Evolutionary conservation across 2,329 filamentous ascomycete species (phyloP).

Genomic region (Ceratocystis lukuohia): DNA sequence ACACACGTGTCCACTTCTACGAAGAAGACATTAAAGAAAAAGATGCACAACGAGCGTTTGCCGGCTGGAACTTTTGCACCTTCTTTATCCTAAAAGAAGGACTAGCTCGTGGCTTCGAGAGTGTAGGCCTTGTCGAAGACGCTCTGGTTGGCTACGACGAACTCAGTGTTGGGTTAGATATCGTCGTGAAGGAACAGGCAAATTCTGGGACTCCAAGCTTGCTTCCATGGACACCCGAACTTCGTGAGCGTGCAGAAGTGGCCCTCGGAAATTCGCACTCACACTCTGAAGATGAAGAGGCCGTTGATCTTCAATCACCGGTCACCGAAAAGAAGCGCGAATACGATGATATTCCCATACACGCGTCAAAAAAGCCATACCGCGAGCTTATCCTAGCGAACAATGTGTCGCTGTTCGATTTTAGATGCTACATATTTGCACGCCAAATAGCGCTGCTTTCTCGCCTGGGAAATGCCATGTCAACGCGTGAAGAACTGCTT

Average conservation of each 20-base stretch:
- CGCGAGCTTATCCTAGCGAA: slow-evolving; percentile 85
- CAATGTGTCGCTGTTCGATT: slow-evolving; percentile 92
- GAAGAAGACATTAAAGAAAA: slow-evolving; percentile 95
- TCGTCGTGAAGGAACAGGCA: slow-evolving; percentile 62
- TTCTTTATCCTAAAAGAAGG: slow-evolving; percentile 98
- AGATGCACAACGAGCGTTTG: slow-evolving; percentile 70
- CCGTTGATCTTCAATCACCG: slow-evolving; percentile 39
- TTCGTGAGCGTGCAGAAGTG: slow-evolving; percentile 44
- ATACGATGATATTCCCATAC: slow-evolving; percentile 42
- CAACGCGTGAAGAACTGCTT: slow-evolving; percentile 47
- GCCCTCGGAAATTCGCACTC: background rate
- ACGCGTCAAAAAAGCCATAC: slow-evolving; percentile 62
- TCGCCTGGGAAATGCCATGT: slow-evolving; percentile 63
- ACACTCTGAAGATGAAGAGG: slow-evolving; percentile 28
- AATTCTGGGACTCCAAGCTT: slow-evolving; percentile 48
- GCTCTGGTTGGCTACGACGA: slow-evolving; percentile 91
- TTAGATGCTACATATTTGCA: slow-evolving; percentile 84
- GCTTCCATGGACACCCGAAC: slow-evolving; percentile 57
- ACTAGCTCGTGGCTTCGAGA: slow-evolving; percentile 84
- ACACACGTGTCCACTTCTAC: slow-evolving; percentile 80
- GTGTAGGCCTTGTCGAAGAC: slow-evolving; percentile 89
- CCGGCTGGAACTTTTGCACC: slow-evolving; percentile 98
- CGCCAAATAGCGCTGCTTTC: slow-evolving; percentile 73
- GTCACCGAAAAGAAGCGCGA: slow-evolving; percentile 25
- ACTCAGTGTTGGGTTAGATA: slow-evolving; percentile 73